Evolutionary conservation across 2,329 filamentous ascomycete species (phyloP), one percentile per base, ranked within the genome.

Genomic region (Corniculantispora saksenae): DNA sequence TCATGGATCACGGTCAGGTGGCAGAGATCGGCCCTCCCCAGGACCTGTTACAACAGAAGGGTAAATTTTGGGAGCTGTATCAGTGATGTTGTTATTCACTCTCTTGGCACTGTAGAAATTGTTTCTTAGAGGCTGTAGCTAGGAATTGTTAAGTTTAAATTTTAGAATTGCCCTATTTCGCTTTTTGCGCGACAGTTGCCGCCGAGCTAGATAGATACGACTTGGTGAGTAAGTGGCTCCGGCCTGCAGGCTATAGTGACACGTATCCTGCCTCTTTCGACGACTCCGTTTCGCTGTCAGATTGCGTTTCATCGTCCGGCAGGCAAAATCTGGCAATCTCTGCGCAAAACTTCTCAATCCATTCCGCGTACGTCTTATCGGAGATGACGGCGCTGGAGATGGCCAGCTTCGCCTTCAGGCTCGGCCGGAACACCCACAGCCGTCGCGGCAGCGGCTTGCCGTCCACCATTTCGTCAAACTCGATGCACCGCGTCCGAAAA

Each of bases 1-100:
- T 68, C 13, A 61, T 69, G 50, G 61, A 68, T 19, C 51, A 58
- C 50, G 67, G 66, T 12, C 66, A 53, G 29, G n/a, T 69, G 9
- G 66, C 60, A 35, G 67, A 68, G 54, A 64, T 66, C 17, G 65
- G 67, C 7, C 57, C 58, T 15, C 63, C 60, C 10, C 54, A 51
- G n/a, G 45, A 58, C 6, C 25, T 68, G 10, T 19, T 69, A 43
- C 27, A 35, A 10, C 51, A 54, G 56, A 54, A 50, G n/a, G 63
- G 47, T 15, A 51, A 21, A 51, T 50, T 61, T 43, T 61, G 21
- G 21, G 32, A 61, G 15, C 13, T 51, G 29, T 15, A 51, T 38
- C 29, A 40, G n/a, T 38, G 47, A 51, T 40, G 58, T 19, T 61
- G 27, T 61, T 61, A 35, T 38, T 58, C 35, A 5, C 32, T 32